Conservation (phyloP, 345 rosid genomes). For the Eucalyptus curtisii region DNA sequence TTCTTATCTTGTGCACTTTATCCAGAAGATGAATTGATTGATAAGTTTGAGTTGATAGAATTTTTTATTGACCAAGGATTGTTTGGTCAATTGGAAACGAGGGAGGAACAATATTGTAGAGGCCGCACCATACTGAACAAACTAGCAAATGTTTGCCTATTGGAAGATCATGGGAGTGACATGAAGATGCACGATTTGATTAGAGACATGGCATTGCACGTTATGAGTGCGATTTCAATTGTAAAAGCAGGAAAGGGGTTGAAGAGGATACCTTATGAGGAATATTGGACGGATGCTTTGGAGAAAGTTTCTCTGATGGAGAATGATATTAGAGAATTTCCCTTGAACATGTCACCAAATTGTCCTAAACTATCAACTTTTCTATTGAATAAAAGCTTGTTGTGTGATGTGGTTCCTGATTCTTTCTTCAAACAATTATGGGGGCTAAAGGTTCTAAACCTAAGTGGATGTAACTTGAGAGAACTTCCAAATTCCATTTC, state of each 20-base stretch:
- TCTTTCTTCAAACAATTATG: too few species aligned
- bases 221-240: accelerated
- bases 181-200: neutral
- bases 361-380: neutral
- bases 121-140: neutral
- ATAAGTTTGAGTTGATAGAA: neutral
- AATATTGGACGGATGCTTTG: neutral
- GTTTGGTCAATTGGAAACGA: neutral
- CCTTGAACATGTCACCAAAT: neutral
- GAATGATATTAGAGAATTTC: neutral
- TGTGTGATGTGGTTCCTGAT: accelerated
- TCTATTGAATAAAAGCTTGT: accelerated
- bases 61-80: conserved; percentile 6
- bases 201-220: neutral
- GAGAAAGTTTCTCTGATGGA: neutral
- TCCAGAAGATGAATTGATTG: neutral
- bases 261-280: accelerated
- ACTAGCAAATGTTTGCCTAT: conserved; percentile 1
- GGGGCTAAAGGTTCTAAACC: too few species aligned
- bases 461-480: accelerated
- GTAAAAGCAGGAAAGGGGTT: neutral
- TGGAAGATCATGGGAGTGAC: accelerated
- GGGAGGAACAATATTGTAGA: neutral
- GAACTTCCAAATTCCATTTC: too few species aligned
- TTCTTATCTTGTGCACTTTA: conserved; percentile 14